Conservation (phyloP, 2,329 filamentous ascomycete species). For the Ceratocystis albifundus region DNA sequence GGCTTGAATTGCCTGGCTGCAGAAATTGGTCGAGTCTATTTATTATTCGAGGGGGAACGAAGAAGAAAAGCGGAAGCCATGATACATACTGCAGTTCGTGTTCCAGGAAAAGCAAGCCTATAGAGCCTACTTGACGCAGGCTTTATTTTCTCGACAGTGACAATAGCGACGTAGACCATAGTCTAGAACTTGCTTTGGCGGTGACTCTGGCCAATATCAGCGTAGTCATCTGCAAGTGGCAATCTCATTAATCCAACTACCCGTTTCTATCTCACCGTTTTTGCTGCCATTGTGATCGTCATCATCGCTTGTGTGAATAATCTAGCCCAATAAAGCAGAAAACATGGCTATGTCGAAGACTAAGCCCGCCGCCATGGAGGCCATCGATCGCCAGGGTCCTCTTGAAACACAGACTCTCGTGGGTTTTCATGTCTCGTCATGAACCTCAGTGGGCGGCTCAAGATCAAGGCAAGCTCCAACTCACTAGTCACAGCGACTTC, state of each 20-base stretch:
- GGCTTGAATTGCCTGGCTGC: conserved; percentile 4
- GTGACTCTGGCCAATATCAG: neutral
- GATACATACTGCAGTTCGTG: no score
- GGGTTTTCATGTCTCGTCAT: neutral
- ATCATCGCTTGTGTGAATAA: neutral
- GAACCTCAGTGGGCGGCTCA: neutral
- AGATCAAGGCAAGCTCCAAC: neutral
- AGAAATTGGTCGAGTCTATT: neutral
- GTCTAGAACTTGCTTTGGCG: no score
- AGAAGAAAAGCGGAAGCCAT: no score
- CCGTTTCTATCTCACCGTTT: neutral
- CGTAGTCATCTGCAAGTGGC: neutral
- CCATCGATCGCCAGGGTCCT: no score
- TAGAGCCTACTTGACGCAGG: no score
- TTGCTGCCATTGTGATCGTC: neutral
- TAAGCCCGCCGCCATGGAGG: no score
- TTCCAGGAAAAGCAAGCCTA: no score
- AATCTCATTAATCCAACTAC: neutral
- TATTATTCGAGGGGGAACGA: neutral
- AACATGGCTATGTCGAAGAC: neutral
- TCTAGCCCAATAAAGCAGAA: neutral
- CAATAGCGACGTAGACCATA: no score
- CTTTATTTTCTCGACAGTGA: no score
- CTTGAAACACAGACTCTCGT: neutral
- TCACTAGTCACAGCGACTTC: neutral